Percentiles rank a stretch among this genome's conserved stretches.
These are phyloP conservation scores for Syzygium jambos DNA, from an alignment of 345 rosid genomes.

Conservation along the genomic window DNA sequence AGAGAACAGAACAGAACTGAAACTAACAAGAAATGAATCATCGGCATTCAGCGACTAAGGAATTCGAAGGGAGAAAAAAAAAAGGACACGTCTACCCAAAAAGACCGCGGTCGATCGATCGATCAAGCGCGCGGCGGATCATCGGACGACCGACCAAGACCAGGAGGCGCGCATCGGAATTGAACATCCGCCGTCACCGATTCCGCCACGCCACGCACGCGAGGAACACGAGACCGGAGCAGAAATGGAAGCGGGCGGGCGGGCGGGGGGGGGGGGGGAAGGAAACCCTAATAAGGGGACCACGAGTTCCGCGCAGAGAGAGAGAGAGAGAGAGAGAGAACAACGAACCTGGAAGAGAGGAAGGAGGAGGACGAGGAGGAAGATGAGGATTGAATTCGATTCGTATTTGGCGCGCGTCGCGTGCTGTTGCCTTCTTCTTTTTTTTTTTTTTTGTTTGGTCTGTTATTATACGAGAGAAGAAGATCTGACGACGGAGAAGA, in stretches of 20 bases:
- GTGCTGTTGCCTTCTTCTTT: not conserved
- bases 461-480: not conserved
- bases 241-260: not conserved
- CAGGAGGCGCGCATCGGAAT: not conserved
- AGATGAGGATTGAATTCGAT: not conserved
- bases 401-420: not conserved
- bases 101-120: not conserved
- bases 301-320: not conserved
- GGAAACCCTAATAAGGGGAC: not conserved
- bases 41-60: not conserved
- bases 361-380: not conserved
- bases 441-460: too few species aligned
- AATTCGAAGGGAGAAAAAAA: not conserved
- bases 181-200: not conserved
- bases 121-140: not conserved
- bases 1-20: too few species aligned
- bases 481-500: slow-evolving; percentile 45
- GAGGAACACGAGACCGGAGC: not conserved
- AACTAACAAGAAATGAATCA: too few species aligned
- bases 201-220: not conserved
- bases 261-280: not conserved
- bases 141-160: not conserved
- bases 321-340: not conserved
- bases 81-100: not conserved
- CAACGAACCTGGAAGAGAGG: not conserved